These are phyloP conservation scores for Phytopythium sindhum DNA, from an alignment of 352 stramenopile species.

Conservation along the genomic window DNA sequence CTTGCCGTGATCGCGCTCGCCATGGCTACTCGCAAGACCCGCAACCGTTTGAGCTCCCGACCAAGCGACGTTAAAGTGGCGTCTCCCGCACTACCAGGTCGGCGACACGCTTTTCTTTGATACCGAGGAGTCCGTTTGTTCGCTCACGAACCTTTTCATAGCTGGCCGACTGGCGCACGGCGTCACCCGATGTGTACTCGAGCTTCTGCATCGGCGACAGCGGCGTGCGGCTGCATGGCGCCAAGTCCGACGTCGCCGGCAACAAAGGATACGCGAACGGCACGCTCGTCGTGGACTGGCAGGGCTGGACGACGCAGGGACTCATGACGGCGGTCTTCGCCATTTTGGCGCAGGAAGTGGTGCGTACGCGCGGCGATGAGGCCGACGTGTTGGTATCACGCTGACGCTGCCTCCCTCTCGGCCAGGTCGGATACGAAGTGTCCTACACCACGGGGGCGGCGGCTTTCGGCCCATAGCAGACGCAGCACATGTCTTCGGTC, in stretches of 20 bases:
- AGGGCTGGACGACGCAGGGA: slow-evolving; percentile 39
- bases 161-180: slow-evolving; percentile 21
- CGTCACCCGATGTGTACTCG: slow-evolving; percentile 8
- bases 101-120: no score
- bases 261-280: slow-evolving; percentile 16
- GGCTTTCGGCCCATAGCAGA: no score
- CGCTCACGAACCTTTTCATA: no score
- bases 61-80: neutral
- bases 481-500: slow-evolving; percentile 31
- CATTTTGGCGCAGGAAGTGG: slow-evolving; percentile 48
- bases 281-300: slow-evolving; percentile 29
- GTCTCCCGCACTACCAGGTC: no score
- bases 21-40: neutral
- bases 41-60: neutral
- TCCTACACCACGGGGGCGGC: slow-evolving; percentile 6
- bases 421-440: slow-evolving; percentile 16
- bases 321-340: slow-evolving; percentile 32
- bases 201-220: slow-evolving; percentile 7
- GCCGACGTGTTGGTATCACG: neutral
- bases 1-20: slow-evolving; percentile 1
- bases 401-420: neutral
- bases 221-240: slow-evolving; percentile 16
- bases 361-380: no score
- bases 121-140: no score
- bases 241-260: slow-evolving; percentile 8